Evolutionary conservation across 2,329 filamentous ascomycete species (phyloP), one percentile per base, ranked within the genome.

Genomic region (Penicillium sp.): DNA sequence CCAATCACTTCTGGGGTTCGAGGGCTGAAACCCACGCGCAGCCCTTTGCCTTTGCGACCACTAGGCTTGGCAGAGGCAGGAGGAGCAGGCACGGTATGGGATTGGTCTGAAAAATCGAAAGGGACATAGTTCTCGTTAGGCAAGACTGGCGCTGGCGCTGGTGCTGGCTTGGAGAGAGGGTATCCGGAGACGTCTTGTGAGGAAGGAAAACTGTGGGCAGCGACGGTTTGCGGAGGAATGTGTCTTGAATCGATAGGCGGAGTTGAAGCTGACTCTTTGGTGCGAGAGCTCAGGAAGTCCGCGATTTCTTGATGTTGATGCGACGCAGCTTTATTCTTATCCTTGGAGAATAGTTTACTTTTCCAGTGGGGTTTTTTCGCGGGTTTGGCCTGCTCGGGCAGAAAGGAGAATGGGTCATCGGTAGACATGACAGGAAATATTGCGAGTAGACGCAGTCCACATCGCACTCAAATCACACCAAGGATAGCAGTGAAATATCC

Each of bases 1-100:
- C 93, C 93, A 68, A 97, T 97, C 59, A 96, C 75, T 45, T 91
- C 88, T 7, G 92, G 92, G 53, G 82, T 80, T 10, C 81, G 82
- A 63, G 89, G 85, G 50, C 82, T 83, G 67, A 97, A 97, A 54
- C 81, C 84, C 35, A 97, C 92, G 5, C 78, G 78, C 59, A 94
- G 78, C 10, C 88, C 88, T 72, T 90, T 89, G 68, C 82, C 84
- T 53, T 76, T 78, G 65, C 77, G 45, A 37, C 31, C 24, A 37
- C 14, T 71, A 54, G 73, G 72, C 54, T 72, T 71, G 40, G 63
- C 67, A 13, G 67, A 61, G 53, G 52, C 24, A 31, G 47, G 31
- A 54, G 16, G 34, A 22, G 24, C 43, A 44, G 35, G 43, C 37
- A 32, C 42, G 24, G 34, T 35, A 46, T 39, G 14, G 22, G 29